Evolutionary conservation across 208 protist genomes (phyloP).

Genomic region (Acanthamoeba castellanii): DNA sequence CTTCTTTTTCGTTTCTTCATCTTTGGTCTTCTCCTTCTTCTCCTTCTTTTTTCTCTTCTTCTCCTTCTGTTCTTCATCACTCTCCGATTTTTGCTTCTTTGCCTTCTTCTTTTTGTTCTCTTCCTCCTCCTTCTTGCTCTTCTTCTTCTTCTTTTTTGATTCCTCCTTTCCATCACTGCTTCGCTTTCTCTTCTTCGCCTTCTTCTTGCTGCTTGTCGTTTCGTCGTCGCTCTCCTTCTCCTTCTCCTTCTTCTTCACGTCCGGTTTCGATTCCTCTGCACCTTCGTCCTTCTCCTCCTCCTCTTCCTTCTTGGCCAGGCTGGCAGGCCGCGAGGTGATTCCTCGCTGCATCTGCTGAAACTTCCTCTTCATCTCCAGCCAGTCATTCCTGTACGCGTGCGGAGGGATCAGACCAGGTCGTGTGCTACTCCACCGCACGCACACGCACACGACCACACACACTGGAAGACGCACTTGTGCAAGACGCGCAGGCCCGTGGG

Average conservation of each 20-base stretch:
- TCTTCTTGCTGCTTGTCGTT: background rate
- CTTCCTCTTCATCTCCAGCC: constrained; percentile 48
- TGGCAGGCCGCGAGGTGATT: background rate
- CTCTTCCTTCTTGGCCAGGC: background rate
- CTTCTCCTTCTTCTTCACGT: background rate
- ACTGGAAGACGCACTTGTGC: background rate
- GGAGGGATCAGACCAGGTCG: background rate
- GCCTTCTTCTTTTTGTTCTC: background rate
- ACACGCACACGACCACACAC: background rate
- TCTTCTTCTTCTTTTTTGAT: constrained; percentile 1
- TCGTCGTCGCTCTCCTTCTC: background rate
- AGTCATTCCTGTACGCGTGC: background rate
- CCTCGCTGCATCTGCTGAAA: constrained; percentile 27
- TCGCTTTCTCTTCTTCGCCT: background rate
- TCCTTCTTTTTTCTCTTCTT: background rate
- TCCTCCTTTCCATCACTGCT: background rate
- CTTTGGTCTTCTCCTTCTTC: background rate
- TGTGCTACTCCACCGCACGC: background rate
- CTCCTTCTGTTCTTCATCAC: background rate
- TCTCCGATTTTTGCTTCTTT: constrained; percentile 5
- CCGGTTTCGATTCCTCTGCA: background rate
- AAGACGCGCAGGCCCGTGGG: constrained; percentile 22
- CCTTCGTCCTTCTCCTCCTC: background rate
- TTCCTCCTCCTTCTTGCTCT: background rate
- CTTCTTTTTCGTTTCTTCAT: background rate